Percentiles rank a stretch among this genome's conserved stretches.
Conservation (phyloP, 805 yeast genomes). For the Hyphopichia homilentoma region DNA sequence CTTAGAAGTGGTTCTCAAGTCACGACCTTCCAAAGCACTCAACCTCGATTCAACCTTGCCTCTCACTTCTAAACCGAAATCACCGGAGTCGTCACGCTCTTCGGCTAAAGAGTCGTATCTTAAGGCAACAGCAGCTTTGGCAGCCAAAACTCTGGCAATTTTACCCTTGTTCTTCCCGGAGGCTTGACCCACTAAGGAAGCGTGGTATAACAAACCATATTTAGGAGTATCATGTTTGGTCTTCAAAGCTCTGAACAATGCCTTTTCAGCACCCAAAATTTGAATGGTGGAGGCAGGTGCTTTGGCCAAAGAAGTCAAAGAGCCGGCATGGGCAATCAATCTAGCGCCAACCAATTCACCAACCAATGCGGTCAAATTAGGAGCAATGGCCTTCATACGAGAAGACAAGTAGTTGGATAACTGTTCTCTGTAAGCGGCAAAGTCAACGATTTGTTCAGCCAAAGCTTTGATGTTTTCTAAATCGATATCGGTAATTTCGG, state of each 20-base stretch:
- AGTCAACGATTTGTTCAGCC: slow-evolving; percentile 95
- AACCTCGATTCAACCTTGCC: slow-evolving; percentile 92
- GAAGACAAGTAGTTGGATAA: slow-evolving; percentile 84
- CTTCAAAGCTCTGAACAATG: slow-evolving; percentile 95
- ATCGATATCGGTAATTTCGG: slow-evolving; percentile 92
- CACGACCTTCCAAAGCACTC: slow-evolving; percentile 95
- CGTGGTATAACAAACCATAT: slow-evolving; percentile 95
- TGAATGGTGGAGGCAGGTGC: slow-evolving; percentile 99
- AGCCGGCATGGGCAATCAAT: slow-evolving; percentile 95
- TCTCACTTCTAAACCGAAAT: slow-evolving; percentile 86
- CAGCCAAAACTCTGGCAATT: slow-evolving; percentile 97
- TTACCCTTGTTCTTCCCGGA: slow-evolving; percentile 98
- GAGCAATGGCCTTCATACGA: slow-evolving; percentile 99
- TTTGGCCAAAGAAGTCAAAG: slow-evolving; percentile 89
- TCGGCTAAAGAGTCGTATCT: slow-evolving; percentile 97
- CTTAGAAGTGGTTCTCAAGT: slow-evolving; percentile 83
- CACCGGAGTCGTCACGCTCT: slow-evolving; percentile 94
- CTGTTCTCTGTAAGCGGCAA: slow-evolving; percentile 95
- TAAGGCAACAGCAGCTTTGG: slow-evolving; percentile 94
- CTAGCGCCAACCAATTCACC: slow-evolving; percentile 99
- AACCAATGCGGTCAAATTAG: slow-evolving; percentile 90
- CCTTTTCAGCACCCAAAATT: slow-evolving; percentile 98
- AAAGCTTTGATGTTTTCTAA: slow-evolving; percentile 81
- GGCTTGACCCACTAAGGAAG: slow-evolving; percentile 96
- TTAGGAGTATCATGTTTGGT: slow-evolving; percentile 99